phyloP scores from a whole-genome alignment of 1,284 basidiomycete species.

The Boletus hoseneyae region DNA sequence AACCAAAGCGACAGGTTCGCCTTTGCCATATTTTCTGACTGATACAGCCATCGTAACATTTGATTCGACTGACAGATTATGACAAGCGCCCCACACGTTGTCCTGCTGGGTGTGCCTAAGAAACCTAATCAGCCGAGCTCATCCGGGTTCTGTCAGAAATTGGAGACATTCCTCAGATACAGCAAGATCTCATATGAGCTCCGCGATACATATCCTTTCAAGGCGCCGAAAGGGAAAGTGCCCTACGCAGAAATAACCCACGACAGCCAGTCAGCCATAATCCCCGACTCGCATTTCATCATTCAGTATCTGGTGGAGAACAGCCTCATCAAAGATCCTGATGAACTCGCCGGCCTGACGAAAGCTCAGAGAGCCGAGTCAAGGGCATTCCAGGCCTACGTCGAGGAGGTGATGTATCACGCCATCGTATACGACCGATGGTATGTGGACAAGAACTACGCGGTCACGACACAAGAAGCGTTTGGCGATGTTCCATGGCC shows the following conservation, averaged over 20 bases:
- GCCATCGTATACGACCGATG: constrained; percentile 33
- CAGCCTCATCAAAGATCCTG: constrained; percentile 27
- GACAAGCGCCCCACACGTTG: constrained; percentile 20
- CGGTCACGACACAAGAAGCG: constrained; percentile 10
- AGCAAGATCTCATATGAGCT: constrained; percentile 28
- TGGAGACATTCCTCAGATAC: constrained; percentile 32
- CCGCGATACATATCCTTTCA: constrained; percentile 24
- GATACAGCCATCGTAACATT: not conserved
- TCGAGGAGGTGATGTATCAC: constrained; percentile 32
- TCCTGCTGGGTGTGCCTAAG: constrained; percentile 31
- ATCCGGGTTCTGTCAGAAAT: constrained; percentile 36
- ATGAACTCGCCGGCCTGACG: constrained; percentile 28
- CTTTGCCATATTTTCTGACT: not conserved
- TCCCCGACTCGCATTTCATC: constrained; percentile 36
- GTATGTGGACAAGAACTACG: constrained; percentile 28
- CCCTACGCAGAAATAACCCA: constrained; percentile 32
- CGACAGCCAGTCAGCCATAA: constrained; percentile 15
- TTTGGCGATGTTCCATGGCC: constrained; percentile 19
- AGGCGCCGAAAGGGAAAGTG: constrained; percentile 32
- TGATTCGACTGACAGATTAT: constrained; percentile 10
- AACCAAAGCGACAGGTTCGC: constrained; percentile 3
- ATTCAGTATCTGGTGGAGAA: constrained; percentile 30
- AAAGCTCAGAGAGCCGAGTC: constrained; percentile 31
- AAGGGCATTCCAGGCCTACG: constrained; percentile 33
- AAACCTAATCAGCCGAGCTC: constrained; percentile 22